Base-by-base conservation (phyloP, 208 protist genomes). In the Trypanosomatidae sp. region DNA sequence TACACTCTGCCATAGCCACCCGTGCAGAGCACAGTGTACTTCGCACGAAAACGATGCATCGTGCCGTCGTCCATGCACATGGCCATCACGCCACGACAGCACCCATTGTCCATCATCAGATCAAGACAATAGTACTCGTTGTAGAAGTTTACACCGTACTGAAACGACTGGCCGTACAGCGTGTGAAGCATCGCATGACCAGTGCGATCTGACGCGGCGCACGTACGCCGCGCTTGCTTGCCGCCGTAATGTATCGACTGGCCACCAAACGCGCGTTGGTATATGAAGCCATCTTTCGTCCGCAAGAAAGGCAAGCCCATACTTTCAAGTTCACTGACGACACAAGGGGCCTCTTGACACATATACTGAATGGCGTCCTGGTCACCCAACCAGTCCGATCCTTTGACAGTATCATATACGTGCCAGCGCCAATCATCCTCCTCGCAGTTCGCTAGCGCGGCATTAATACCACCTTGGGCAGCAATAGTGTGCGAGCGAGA, bases 341-440 rank as follows among this genome's bases (percentile, higher is more conserved):
- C 81, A 48, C 68, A 72, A 8, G 89, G 84, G 3, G 89, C 89
- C 71, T 99, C 97, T 51, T 95, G 79, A 71, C 96, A 98, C 97
- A 99, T 99, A 82, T 99, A 99, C 67, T 99, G 96, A 56, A 99
- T 99, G 15, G 97, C 89, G 56, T 99, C 97, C 83, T 99, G 96
- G 57, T 98, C 96, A 26, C 96, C 96, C 15, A 99, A 86, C 96
- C 96, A 99, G 72, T 98, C 97, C 53, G 75, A 92, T 43, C 98
- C 98, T 75, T 99, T 99, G 22, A 99, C 96, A 0, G 97, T 99
- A 69, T 99, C 97, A 68, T 98, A 99, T 44, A 95, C 88, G 58
- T 99, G 97, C 92, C 95, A 99, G 25, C 97, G 82, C 97, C 97
- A 99, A 82, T 99, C 96, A 56, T 99, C 97, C 51, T 96, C 71